phyloP scores from a whole-genome alignment of 371 early-diverging fungal species.

The Chytridium lagenaria region DNA sequence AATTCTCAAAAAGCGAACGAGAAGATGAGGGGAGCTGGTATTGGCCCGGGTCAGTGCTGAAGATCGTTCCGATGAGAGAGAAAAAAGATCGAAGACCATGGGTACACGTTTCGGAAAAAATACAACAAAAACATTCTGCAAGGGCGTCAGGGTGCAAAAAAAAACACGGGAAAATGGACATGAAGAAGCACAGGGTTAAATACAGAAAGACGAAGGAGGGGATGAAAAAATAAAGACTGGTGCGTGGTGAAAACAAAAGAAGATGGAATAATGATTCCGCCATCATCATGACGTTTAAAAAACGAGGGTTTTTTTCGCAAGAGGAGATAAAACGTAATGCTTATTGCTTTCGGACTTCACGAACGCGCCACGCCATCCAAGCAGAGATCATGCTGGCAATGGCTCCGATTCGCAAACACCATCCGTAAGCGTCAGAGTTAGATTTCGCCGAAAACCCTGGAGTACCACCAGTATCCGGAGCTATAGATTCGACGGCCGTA shows the following conservation, averaged over 20 bases:
- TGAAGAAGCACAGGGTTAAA: neutral
- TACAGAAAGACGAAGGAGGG: neutral
- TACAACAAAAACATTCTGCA: neutral
- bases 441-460: neutral
- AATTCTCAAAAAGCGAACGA: neutral
- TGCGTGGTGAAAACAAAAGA: neutral
- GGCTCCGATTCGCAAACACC: conserved; percentile 53
- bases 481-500: conserved; percentile 50
- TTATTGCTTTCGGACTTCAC: conserved; percentile 19
- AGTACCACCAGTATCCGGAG: neutral
- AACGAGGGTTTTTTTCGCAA: neutral
- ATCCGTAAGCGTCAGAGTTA: conserved; percentile 42
- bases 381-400: conserved; percentile 39
- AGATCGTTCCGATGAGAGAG: neutral
- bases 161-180: neutral
- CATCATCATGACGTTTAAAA: neutral
- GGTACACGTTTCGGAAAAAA: neutral
- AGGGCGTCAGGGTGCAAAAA: neutral
- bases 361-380: conserved; percentile 41
- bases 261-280: too few species aligned
- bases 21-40: neutral
- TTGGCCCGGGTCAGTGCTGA: neutral
- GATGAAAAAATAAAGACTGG: neutral
- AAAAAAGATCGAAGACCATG: neutral
- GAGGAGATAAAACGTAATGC: neutral